Base-by-base conservation (phyloP, 805 yeast species). In the Candida sanyiensis region DNA sequence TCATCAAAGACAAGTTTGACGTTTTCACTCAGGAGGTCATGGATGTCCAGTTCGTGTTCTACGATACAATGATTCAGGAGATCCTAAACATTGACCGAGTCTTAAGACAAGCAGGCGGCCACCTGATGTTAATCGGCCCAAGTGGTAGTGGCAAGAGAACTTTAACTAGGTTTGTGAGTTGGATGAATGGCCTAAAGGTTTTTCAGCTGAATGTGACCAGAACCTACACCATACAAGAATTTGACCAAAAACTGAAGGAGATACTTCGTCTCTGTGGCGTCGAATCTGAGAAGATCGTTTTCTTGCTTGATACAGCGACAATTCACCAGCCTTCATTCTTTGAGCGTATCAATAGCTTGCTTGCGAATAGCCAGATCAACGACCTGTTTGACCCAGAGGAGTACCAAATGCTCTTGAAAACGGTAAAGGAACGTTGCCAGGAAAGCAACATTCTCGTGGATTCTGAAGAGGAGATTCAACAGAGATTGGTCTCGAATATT, bases 281-380 rank as follows among this genome's bases (percentile, higher is more conserved):
- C 12, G 60, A 67, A 2, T 85, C 83, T 6, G 81, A 81, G 47
- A 72, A 67, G 37, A 57, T 79, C 0, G 83, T 95, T 47, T 75
- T 86, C 39, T 64, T 89, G 16, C 69, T 90, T 15, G 95, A 87
- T 48, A 96, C 90, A 50, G 77, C 94, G 0, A 75, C 80, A 21
- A 75, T 88, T 36, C 49, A 79, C 29, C 89, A 85, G 24, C 69
- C 94, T 0, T 67, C 93, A 0, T 90, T 89, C 52, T 60, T 90
- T 22, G 97, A 90, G 58, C 66, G 95, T 44, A 87, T 90, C 93
- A 90, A 90, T 51, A 85, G 95, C 0, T 63, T 90, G n/a, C 67
- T 90, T 27, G 96, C 97, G 0, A 90, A 90, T 58, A 84, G 95
- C 0, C 97, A 90, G 52, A 71, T 88, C 27, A 96, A 96, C 1